Percentiles rank a stretch among this genome's conserved stretches.
Conservation (phyloP, 768 basidiomycete species). For the Agrocybe praecox region DNA sequence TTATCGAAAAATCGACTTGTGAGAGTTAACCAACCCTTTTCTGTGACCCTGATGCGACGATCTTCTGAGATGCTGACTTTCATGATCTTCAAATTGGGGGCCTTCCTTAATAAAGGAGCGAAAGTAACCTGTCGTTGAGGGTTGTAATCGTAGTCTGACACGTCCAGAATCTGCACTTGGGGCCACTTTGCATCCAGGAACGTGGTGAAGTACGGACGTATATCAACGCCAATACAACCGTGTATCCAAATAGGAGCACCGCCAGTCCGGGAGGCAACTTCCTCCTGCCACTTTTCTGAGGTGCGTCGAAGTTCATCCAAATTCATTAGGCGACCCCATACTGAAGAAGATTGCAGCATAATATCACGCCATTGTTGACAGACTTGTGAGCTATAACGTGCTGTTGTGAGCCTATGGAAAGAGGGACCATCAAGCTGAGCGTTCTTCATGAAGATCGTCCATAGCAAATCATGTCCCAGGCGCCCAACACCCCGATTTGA, state of each 20-base stretch:
- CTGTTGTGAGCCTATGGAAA: neutral
- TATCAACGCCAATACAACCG: neutral
- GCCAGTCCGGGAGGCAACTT: neutral
- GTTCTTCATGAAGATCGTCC: neutral
- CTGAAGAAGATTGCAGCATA: neutral
- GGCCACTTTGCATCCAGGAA: neutral
- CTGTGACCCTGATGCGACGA: neutral
- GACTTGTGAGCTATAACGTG: neutral
- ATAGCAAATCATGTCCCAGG: neutral
- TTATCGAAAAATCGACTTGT: neutral
- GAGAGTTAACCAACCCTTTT: neutral
- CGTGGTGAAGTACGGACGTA: neutral
- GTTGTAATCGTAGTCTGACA: neutral
- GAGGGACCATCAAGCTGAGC: neutral
- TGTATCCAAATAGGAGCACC: neutral
- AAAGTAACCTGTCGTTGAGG: neutral
- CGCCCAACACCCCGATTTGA: neutral
- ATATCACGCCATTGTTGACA: neutral
- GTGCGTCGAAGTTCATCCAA: neutral
- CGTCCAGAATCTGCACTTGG: neutral
- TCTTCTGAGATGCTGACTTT: neutral
- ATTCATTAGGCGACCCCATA: neutral
- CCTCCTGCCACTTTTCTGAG: neutral
- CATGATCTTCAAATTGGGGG: neutral
- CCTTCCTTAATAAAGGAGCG: neutral